phyloP scores from a whole-genome alignment of 345 rosid species.

The Eucalyptus cloeziana region DNA sequence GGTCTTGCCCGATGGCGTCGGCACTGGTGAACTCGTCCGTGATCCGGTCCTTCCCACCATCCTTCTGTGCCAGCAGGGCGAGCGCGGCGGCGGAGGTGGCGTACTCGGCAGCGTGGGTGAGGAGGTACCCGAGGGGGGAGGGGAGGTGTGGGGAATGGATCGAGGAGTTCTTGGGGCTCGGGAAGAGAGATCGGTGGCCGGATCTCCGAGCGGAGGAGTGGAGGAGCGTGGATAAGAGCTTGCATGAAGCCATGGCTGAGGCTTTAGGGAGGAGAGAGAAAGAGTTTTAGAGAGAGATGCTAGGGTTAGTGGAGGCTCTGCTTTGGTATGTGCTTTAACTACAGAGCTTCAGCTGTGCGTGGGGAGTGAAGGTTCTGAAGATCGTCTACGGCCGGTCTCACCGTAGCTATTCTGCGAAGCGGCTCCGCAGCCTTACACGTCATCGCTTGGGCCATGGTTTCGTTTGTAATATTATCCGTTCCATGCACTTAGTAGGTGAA shows the following conservation, averaged over 20 bases:
- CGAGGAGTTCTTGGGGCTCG: constrained; percentile 8
- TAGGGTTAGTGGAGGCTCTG: neutral
- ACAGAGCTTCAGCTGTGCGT: neutral
- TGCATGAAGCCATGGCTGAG: constrained; percentile 30
- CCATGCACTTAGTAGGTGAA: too few species aligned
- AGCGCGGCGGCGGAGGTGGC: constrained; percentile 33
- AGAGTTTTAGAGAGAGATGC: neutral
- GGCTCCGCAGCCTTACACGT: neutral
- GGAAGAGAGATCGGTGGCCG: constrained; percentile 37
- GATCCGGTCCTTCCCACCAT: constrained; percentile 13
- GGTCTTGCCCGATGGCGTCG: constrained; percentile 63
- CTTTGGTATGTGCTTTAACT: neutral
- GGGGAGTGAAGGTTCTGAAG: neutral
- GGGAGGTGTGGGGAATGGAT: constrained; percentile 18
- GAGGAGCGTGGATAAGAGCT: constrained; percentile 49
- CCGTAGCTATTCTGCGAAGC: neutral
- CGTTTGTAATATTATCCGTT: too few species aligned
- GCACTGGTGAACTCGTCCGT: constrained; percentile 75
- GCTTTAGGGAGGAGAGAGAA: neutral
- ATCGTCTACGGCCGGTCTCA: neutral
- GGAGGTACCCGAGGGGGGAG: constrained; percentile 26
- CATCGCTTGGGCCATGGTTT: neutral
- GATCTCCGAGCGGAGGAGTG: constrained; percentile 27
- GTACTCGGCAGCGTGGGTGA: constrained; percentile 51
- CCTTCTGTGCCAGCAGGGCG: constrained; percentile 5